These are phyloP conservation scores for Eutrema yunnanense DNA, from an alignment of 345 rosid species.

Conservation along the genomic window DNA sequence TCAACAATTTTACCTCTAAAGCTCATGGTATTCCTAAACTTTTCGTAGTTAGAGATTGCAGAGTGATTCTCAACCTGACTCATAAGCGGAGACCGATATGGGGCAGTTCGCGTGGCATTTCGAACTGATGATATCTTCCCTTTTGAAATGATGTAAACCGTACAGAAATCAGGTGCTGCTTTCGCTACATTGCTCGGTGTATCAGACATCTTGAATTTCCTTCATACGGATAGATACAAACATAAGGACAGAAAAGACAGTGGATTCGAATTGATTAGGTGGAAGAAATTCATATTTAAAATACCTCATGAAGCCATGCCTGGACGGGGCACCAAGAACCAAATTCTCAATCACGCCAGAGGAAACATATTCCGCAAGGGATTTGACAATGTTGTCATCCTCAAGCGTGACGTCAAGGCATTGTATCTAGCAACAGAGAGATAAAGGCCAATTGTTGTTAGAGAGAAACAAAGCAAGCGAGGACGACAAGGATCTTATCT, in stretches of 20 bases:
- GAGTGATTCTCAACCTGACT: constrained; percentile 42
- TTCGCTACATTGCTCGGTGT: constrained; percentile 53
- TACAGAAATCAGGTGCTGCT: constrained; percentile 81
- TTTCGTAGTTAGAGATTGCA: constrained; percentile 24
- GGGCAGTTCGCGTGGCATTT: constrained; percentile 53
- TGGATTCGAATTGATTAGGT: not conserved
- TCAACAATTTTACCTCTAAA: constrained; percentile 42
- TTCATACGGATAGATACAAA: constrained; percentile 11
- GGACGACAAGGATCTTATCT: not conserved
- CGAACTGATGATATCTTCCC: constrained; percentile 61
- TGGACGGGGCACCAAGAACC: constrained; percentile 75
- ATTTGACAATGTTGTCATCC: constrained; percentile 56
- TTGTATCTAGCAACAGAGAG: constrained; percentile 39
- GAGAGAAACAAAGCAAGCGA: not conserved
- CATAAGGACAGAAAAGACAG: not conserved
- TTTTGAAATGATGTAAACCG: constrained; percentile 66
- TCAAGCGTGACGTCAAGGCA: constrained; percentile 62
- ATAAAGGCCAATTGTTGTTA: not conserved
- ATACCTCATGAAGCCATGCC: constrained; percentile 70
- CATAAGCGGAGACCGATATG: constrained; percentile 56
- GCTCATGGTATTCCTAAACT: constrained; percentile 32
- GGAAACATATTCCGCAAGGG: constrained; percentile 66
- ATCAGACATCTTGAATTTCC: constrained; percentile 65
- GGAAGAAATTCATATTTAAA: not conserved
- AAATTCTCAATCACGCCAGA: constrained; percentile 63